A percentile compares a stretch with the other conserved stretches of the same genome.
Evolutionary conservation across 257 asterid species (phyloP).

Genomic region (Nicotiana otophora): DNA sequence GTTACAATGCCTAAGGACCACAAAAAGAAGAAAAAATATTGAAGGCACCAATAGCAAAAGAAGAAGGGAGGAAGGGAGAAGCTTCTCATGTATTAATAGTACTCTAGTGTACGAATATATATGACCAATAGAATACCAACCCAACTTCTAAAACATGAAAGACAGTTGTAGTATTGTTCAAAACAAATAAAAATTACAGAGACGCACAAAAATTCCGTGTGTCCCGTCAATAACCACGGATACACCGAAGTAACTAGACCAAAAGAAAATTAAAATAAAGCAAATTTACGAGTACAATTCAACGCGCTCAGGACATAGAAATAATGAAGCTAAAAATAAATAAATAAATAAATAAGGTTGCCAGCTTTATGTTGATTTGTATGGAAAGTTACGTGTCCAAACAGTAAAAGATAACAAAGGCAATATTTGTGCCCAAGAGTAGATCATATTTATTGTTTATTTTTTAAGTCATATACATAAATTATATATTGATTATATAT

Average conservation of each 20-base stretch:
- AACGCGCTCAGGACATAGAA: neutral
- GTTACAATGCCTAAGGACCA: neutral
- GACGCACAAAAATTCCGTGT: constrained; percentile 40
- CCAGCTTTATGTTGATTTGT: too few relatives aligned
- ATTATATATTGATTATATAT: too few relatives aligned
- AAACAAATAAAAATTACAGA: neutral
- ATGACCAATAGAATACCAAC: too few relatives aligned
- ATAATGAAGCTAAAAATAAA: neutral
- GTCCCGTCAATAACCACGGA: constrained; percentile 47
- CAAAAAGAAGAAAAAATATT: too few relatives aligned
- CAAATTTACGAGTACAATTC: neutral
- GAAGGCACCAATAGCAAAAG: neutral
- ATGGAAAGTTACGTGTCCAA: too few relatives aligned
- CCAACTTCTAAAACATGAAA: neutral
- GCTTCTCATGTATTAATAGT: neutral
- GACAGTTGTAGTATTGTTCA: neutral
- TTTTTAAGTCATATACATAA: too few relatives aligned
- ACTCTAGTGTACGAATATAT: neutral
- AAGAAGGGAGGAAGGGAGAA: neutral
- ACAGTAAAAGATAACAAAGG: neutral
- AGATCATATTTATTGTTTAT: too few relatives aligned
- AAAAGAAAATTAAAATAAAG: neutral
- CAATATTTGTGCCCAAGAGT: too few relatives aligned
- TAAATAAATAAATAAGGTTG: too few relatives aligned
- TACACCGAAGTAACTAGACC: neutral